Evolutionary conservation across 257 asterid genomes (phyloP).

Genomic region (Capsicum rhomboideum): DNA sequence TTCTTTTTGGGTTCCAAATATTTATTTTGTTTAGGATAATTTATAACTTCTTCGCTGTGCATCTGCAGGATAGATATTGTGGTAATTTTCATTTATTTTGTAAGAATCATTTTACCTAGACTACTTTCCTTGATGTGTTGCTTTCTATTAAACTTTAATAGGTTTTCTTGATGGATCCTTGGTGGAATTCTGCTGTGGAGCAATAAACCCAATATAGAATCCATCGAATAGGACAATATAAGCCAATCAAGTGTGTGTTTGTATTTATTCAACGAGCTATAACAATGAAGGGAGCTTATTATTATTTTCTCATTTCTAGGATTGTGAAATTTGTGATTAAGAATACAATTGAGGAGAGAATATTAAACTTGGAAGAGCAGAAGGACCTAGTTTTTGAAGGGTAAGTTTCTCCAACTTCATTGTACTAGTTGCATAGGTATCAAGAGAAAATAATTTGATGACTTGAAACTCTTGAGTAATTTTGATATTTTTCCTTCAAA

Average conservation of each 20-base stretch:
- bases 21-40: no score
- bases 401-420: slow-evolving; percentile 21
- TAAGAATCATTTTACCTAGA: no score
- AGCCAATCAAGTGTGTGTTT: slow-evolving; percentile 53
- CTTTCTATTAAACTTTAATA: no score
- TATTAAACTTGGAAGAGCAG: slow-evolving; percentile 77
- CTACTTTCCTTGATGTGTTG: no score
- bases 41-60: no score
- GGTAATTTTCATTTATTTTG: no score
- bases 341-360: slow-evolving; percentile 77
- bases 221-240: slow-evolving; percentile 75
- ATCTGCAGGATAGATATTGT: no score
- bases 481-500: no score
- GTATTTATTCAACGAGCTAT: not conserved
- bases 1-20: no score
- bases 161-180: not conserved
- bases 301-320: slow-evolving; percentile 19
- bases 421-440: no score
- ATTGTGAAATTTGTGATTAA: slow-evolving; percentile 73
- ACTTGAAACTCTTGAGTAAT: no score
- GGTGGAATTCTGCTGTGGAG: slow-evolving; percentile 39
- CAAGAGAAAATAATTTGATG: no score
- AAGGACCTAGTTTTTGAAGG: slow-evolving; percentile 87
- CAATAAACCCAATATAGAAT: slow-evolving; percentile 89
- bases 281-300: not conserved